phyloP scores from a whole-genome alignment of 768 basidiomycete genomes.

The Leucocoprinus leucothites region DNA sequence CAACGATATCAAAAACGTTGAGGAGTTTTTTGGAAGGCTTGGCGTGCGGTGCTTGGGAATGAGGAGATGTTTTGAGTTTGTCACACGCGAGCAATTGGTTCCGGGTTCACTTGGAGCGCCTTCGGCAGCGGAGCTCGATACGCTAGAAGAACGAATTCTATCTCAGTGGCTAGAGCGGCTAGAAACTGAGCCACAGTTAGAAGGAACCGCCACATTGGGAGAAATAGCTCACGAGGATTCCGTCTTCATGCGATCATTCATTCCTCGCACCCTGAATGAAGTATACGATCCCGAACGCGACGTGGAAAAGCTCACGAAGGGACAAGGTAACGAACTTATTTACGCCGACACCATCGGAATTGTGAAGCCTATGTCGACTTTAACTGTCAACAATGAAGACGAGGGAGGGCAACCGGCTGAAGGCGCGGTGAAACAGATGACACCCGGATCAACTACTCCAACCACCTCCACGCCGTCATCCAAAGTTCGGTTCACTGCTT shows the following conservation, averaged over 20 bases:
- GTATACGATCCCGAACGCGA: slow-evolving; percentile 95
- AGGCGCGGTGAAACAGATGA: slow-evolving; percentile 9
- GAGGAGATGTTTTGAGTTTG: slow-evolving; percentile 83
- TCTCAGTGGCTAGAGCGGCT: slow-evolving; percentile 46
- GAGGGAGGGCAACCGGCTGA: slow-evolving; percentile 10
- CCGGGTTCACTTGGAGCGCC: background rate
- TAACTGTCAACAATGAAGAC: slow-evolving; percentile 5
- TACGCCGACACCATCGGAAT: slow-evolving; percentile 88
- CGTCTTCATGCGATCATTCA: slow-evolving; percentile 88
- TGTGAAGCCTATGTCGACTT: slow-evolving; percentile 35
- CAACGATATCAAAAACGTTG: slow-evolving; percentile 86
- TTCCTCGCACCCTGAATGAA: slow-evolving; percentile 89
- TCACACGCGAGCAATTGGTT: slow-evolving; percentile 55
- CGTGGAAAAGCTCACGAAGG: slow-evolving; percentile 67
- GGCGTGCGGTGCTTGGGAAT: slow-evolving; percentile 79
- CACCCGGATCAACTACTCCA: slow-evolving; percentile 7
- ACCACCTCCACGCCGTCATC: background rate
- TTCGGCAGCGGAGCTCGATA: slow-evolving; percentile 23
- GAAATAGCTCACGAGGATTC: slow-evolving; percentile 70
- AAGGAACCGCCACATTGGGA: slow-evolving; percentile 19
- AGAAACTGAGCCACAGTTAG: background rate
- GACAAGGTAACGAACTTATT: slow-evolving; percentile 73
- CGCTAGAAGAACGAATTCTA: slow-evolving; percentile 32
- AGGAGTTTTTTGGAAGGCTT: slow-evolving; percentile 83
- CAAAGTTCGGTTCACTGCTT: background rate